phyloP scores from a whole-genome alignment of 768 basidiomycete species.

The Melanogaster broomeanus region DNA sequence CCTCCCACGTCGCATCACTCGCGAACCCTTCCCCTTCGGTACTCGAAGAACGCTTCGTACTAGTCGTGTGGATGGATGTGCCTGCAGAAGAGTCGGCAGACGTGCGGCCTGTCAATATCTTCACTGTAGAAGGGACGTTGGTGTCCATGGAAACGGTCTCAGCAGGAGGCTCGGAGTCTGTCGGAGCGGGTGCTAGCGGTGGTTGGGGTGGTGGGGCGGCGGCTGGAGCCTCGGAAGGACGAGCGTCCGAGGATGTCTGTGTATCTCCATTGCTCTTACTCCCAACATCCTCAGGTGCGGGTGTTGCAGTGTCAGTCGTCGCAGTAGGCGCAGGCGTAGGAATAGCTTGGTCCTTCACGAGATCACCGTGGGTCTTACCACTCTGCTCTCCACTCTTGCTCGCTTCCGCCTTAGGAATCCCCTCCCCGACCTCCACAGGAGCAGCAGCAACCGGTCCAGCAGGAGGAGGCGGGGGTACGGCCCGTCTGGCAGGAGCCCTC shows the following conservation, averaged over 20 bases:
- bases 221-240: background rate
- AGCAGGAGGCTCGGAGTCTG: background rate
- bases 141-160: background rate
- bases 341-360: background rate
- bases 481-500: constrained; percentile 57
- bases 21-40: constrained; percentile 48
- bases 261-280: background rate
- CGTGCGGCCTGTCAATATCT: background rate
- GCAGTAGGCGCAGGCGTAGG: background rate
- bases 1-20: constrained; percentile 79
- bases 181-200: background rate
- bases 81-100: constrained; percentile 5
- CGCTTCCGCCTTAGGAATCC: constrained; percentile 3
- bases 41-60: constrained; percentile 25
- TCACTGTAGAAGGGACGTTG: background rate
- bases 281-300: background rate
- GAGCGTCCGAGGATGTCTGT: background rate
- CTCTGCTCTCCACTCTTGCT: background rate
- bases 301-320: background rate
- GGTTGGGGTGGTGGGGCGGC: background rate
- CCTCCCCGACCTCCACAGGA: background rate
- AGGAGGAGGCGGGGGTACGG: constrained; percentile 29
- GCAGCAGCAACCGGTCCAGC: background rate
- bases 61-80: constrained; percentile 21
- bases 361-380: background rate